Conservation (phyloP, 805 yeast species). For the Barnettozyma salicaria region DNA sequence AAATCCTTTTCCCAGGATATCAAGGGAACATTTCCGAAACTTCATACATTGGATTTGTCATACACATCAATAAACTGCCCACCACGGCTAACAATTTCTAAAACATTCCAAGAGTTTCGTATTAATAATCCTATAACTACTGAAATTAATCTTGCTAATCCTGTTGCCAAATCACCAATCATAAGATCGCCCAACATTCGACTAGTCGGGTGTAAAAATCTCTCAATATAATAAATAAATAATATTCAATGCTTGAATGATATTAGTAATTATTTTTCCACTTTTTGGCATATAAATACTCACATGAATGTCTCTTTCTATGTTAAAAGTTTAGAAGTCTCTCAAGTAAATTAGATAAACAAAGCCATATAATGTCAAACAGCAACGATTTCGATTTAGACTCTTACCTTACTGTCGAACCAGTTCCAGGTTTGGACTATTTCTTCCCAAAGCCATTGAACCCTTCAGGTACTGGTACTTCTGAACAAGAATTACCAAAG, state of each 20-base stretch:
- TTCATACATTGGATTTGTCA: not conserved
- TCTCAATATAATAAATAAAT: too few relatives aligned
- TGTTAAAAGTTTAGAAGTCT: too few relatives aligned
- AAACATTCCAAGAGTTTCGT: too few relatives aligned
- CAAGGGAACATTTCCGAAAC: not conserved
- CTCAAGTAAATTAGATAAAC: too few relatives aligned
- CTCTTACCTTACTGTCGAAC: constrained; percentile 3
- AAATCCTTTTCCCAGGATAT: constrained; percentile 6
- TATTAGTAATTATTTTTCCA: not conserved
- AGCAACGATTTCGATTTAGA: too few relatives aligned
- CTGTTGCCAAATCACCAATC: too few relatives aligned
- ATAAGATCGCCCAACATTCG: too few relatives aligned
- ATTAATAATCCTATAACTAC: not conserved
- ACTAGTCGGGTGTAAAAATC: too few relatives aligned
- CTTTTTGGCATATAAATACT: too few relatives aligned
- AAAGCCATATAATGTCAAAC: too few relatives aligned
- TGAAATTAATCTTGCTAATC: not conserved
- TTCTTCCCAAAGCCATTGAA: constrained; percentile 7
- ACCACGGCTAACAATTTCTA: constrained; percentile 1
- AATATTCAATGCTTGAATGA: too few relatives aligned
- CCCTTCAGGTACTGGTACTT: constrained; percentile 4
- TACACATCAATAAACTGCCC: not conserved
- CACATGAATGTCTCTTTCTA: too few relatives aligned
- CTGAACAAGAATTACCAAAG: constrained; percentile 11
- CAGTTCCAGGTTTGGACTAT: constrained; percentile 3